Percentiles rank a stretch among this genome's conserved stretches.
These are phyloP conservation scores for Suillus clintonianus DNA, from an alignment of 768 basidiomycete species.

Conservation along the genomic window DNA sequence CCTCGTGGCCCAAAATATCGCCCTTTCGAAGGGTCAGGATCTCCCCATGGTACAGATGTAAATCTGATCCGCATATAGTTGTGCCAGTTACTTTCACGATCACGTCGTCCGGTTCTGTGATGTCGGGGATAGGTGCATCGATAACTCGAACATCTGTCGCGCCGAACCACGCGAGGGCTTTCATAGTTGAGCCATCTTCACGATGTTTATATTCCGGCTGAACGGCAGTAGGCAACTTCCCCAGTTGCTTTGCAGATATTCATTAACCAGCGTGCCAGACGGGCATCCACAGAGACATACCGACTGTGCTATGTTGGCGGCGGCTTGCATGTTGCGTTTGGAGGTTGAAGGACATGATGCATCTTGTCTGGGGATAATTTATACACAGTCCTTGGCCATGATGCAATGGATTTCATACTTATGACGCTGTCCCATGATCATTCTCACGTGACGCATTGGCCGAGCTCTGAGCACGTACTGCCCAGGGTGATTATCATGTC, in stretches of 20 bases:
- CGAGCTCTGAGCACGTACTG: neutral
- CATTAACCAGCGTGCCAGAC: neutral
- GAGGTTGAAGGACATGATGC: neutral
- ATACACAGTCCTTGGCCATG: neutral
- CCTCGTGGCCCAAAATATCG: slow-evolving; percentile 77
- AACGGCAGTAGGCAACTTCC: slow-evolving; percentile 40
- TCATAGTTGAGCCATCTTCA: slow-evolving; percentile 60
- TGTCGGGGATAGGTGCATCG: slow-evolving; percentile 53
- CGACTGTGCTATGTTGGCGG: slow-evolving; percentile 29
- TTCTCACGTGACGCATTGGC: neutral
- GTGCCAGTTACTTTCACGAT: slow-evolving; percentile 76
- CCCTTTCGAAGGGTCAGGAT: slow-evolving; percentile 70
- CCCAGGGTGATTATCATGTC: neutral
- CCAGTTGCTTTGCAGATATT: slow-evolving; percentile 32
- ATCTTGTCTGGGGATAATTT: neutral
- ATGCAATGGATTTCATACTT: slow-evolving; percentile 3
- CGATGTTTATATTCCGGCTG: slow-evolving; percentile 48
- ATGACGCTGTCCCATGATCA: neutral
- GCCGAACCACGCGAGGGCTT: slow-evolving; percentile 71
- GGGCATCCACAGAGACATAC: slow-evolving; percentile 13
- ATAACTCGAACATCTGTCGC: slow-evolving; percentile 46
- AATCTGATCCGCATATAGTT: slow-evolving; percentile 70
- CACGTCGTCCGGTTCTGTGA: slow-evolving; percentile 75
- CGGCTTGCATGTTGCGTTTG: slow-evolving; percentile 26
- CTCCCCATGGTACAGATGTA: slow-evolving; percentile 68